Evolutionary conservation across 1,139 yeast genomes (phyloP).

Genomic region (Nakaseomyces nivariensis): DNA sequence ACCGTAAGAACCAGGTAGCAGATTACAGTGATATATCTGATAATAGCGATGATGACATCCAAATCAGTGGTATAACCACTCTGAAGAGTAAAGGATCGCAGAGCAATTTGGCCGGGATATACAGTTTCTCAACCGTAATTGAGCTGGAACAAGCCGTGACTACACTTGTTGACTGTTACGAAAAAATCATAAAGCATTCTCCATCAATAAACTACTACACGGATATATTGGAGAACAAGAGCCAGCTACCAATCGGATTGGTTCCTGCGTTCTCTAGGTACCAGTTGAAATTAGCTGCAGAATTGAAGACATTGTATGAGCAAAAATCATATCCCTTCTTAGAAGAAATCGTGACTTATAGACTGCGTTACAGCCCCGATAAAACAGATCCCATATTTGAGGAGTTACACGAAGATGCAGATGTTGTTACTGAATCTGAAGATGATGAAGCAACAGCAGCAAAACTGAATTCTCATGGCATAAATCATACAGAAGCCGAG

Average conservation of each 20-base stretch:
- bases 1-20: not conserved
- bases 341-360: not conserved
- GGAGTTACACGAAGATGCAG: not conserved
- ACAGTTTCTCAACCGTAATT: not conserved
- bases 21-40: conserved; percentile 2
- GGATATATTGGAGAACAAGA: not conserved
- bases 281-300: conserved; percentile 50
- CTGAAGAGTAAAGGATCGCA: not conserved
- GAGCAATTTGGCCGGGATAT: not conserved
- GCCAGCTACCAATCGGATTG: conserved; percentile 8
- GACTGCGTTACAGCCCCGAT: not conserved
- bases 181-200: not conserved
- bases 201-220: not conserved
- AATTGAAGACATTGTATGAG: not conserved
- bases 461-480: too few relatives aligned
- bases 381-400: not conserved
- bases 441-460: not conserved
- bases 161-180: not conserved
- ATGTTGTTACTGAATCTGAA: not conserved
- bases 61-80: conserved; percentile 1
- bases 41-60: conserved; percentile 1
- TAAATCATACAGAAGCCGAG: too few relatives aligned
- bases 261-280: conserved; percentile 44
- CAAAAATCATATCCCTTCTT: not conserved
- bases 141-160: conserved; percentile 1